A percentile compares a stretch with the other conserved stretches of the same genome.
phyloP scores from a whole-genome alignment of 192 early-diverging fungal species.

The Rhizophagus sp. region DNA sequence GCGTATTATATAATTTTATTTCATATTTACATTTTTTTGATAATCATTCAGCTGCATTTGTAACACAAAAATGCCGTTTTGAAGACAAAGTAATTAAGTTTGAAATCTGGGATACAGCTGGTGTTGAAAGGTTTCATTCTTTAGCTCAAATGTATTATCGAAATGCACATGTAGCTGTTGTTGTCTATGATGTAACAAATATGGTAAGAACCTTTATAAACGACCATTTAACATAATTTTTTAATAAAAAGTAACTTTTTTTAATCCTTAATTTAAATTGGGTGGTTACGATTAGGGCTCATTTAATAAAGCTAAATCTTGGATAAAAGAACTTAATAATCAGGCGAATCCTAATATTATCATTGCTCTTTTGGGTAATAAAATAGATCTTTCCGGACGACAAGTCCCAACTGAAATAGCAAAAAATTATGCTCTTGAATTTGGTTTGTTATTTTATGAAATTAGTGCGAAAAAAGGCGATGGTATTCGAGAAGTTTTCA shows the following conservation, averaged over 20 bases:
- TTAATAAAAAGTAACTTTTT: no score
- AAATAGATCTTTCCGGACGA: constrained; percentile 79
- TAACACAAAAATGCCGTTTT: no score
- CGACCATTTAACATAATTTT: neutral
- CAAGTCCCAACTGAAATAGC: constrained; percentile 77
- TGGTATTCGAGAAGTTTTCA: constrained; percentile 85
- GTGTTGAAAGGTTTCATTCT: constrained; percentile 96
- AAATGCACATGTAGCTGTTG: constrained; percentile 94
- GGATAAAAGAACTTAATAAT: constrained; percentile 95
- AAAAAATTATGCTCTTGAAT: constrained; percentile 76
- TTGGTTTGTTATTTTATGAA: constrained; percentile 84
- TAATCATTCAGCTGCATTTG: no score
- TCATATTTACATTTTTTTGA: no score
- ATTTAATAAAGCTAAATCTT: constrained; percentile 88
- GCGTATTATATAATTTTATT: no score
- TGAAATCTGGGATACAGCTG: constrained; percentile 40
- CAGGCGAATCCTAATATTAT: constrained; percentile 95
- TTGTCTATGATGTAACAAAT: constrained; percentile 95
- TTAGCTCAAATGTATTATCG: constrained; percentile 97
- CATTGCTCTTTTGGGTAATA: constrained; percentile 96
- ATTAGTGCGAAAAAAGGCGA: constrained; percentile 85
- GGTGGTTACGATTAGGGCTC: constrained; percentile 55
- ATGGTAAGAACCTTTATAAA: constrained; percentile 39
- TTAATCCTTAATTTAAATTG: neutral
- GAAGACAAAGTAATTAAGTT: no score